Evolutionary conservation across 345 rosid genomes (phyloP).

Genomic region (Schrenkiella parvula): DNA sequence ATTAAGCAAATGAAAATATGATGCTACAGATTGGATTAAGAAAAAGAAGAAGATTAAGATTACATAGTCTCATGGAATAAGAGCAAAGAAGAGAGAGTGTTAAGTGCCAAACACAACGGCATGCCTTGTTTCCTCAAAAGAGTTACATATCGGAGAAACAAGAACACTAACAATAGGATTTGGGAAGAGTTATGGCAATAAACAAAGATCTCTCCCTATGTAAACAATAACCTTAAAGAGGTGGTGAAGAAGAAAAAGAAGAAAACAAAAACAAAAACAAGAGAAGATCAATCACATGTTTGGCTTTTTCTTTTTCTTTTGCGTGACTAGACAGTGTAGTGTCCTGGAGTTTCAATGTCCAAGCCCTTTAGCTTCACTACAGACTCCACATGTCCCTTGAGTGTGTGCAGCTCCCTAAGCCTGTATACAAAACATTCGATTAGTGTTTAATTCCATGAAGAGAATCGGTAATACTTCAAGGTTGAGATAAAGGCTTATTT

Average conservation of each 20-base stretch:
- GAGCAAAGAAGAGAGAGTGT: constrained; percentile 21
- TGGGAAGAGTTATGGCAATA: constrained; percentile 30
- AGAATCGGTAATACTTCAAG: neutral
- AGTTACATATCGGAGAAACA: constrained; percentile 13
- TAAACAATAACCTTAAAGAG: constrained; percentile 8
- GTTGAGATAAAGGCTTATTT: neutral
- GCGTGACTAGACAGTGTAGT: constrained; percentile 57
- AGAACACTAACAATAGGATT: constrained; percentile 11
- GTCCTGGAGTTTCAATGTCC: constrained; percentile 74
- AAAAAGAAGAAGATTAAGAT: constrained; percentile 15
- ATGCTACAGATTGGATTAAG: neutral
- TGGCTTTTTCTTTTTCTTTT: neutral
- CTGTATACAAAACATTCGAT: constrained; percentile 26
- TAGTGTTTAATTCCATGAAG: neutral
- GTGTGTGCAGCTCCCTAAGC: constrained; percentile 77
- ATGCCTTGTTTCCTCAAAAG: constrained; percentile 13
- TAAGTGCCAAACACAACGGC: constrained; percentile 21
- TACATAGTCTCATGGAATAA: constrained; percentile 25
- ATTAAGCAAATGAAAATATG: neutral
- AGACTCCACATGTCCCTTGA: constrained; percentile 83
- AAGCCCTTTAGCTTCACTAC: constrained; percentile 86
- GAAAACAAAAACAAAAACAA: neutral
- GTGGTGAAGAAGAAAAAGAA: neutral
- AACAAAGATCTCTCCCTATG: constrained; percentile 30
- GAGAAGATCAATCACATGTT: constrained; percentile 11